Evolutionary conservation across 805 yeast genomes (phyloP).

Genomic region (Kluyveromyces aestuarii): DNA sequence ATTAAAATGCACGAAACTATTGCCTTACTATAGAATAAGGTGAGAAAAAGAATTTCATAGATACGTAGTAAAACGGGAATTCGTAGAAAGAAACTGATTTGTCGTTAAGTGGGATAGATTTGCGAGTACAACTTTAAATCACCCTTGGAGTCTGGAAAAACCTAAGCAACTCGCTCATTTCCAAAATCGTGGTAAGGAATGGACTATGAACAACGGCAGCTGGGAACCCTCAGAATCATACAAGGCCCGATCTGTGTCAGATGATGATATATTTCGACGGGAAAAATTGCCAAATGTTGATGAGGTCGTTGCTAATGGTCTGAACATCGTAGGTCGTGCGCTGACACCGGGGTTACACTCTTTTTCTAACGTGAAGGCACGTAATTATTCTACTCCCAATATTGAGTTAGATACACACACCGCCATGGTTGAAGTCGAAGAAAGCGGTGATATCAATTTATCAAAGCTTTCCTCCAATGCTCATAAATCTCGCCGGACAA

Average conservation of each 20-base stretch:
- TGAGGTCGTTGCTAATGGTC: background rate
- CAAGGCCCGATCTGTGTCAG: background rate
- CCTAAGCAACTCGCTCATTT: background rate
- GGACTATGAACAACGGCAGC: background rate
- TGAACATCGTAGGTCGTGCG: conserved; percentile 1
- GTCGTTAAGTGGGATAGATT: too few relatives aligned
- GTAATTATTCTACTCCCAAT: conserved; percentile 1
- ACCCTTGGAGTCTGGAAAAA: background rate
- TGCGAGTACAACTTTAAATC: background rate
- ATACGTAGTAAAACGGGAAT: too few relatives aligned
- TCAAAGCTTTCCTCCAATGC: background rate
- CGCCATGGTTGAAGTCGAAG: background rate
- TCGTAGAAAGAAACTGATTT: too few relatives aligned
- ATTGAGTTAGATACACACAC: background rate
- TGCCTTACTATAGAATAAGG: too few relatives aligned
- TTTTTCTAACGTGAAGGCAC: background rate
- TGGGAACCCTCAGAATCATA: background rate
- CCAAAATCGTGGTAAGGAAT: background rate
- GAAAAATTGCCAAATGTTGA: background rate
- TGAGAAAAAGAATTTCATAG: too few relatives aligned
- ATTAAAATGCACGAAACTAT: too few relatives aligned
- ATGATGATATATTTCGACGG: background rate
- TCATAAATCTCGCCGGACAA: background rate
- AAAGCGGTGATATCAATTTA: background rate
- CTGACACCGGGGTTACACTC: background rate